A percentile compares a stretch with the other conserved stretches of the same genome.
These are phyloP conservation scores for Ceriops decandra DNA, from an alignment of 345 rosid genomes.

Conservation along the genomic window DNA sequence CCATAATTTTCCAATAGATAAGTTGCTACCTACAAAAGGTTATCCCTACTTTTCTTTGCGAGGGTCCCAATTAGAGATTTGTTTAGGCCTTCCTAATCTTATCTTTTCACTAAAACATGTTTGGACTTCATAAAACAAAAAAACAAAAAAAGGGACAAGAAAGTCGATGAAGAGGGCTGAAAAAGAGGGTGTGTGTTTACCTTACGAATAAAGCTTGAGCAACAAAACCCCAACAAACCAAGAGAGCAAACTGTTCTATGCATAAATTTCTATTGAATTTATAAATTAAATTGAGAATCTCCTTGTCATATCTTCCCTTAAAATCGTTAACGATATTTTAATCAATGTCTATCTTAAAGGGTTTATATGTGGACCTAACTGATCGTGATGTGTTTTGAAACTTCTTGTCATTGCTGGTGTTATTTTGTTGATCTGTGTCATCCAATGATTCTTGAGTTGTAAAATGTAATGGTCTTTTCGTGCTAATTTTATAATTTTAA, in stretches of 20 bases:
- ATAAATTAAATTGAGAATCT: too few relatives aligned
- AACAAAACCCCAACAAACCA: not conserved
- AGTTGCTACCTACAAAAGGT: constrained; percentile 9
- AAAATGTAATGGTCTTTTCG: too few relatives aligned
- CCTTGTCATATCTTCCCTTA: too few relatives aligned
- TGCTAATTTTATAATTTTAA: too few relatives aligned
- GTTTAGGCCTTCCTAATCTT: constrained; percentile 31
- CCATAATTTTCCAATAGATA: constrained; percentile 18
- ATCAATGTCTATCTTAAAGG: too few relatives aligned
- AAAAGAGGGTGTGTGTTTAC: constrained; percentile 31
- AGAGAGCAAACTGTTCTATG: constrained; percentile 15
- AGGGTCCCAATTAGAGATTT: constrained; percentile 33
- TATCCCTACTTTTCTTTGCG: constrained; percentile 24
- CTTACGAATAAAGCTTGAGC: constrained; percentile 29
- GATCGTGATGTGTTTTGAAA: too few relatives aligned
- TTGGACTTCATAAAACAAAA: too few relatives aligned
- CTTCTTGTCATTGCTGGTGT: too few relatives aligned
- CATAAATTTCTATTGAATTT: constrained; percentile 4
- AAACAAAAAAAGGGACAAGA: constrained; percentile 18
- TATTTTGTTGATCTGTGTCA: too few relatives aligned
- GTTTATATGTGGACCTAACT: too few relatives aligned
- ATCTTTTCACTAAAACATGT: constrained; percentile 24
- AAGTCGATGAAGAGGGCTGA: constrained; percentile 27
- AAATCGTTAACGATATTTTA: too few relatives aligned
- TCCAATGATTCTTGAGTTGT: too few relatives aligned